Evolutionary conservation across 192 early-diverging fungal genomes (phyloP).

Genomic region (Lunasporangiospora selenospora): DNA sequence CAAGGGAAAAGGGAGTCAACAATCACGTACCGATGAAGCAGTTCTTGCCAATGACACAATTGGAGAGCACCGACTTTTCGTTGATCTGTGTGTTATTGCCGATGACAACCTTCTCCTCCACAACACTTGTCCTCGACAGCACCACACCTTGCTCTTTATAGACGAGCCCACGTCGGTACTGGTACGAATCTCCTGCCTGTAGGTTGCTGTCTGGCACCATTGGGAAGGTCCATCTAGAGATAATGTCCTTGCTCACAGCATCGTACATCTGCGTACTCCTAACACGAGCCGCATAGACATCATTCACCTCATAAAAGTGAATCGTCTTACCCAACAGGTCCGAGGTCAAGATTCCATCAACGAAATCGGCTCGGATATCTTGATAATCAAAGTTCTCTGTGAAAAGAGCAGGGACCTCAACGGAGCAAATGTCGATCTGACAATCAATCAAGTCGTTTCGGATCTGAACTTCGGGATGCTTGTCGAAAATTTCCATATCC

Average conservation of each 20-base stretch:
- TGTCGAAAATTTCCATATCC: slow-evolving; percentile 65
- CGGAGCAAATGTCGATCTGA: slow-evolving; percentile 91
- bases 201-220: slow-evolving; percentile 91
- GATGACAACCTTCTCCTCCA: slow-evolving; percentile 84
- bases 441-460: slow-evolving; percentile 95
- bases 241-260: slow-evolving; percentile 82
- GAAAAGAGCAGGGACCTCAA: slow-evolving; percentile 90
- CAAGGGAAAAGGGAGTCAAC: too few species aligned
- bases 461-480: slow-evolving; percentile 75
- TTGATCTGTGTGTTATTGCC: slow-evolving; percentile 81
- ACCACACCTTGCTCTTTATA: slow-evolving; percentile 85
- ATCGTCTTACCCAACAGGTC: slow-evolving; percentile 89
- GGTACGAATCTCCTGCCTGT: slow-evolving; percentile 71
- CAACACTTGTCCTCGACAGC: slow-evolving; percentile 70
- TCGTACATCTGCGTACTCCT: slow-evolving; percentile 77
- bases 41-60: slow-evolving; percentile 86
- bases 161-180: slow-evolving; percentile 77
- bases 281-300: slow-evolving; percentile 72
- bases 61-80: slow-evolving; percentile 67
- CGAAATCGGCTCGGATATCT: slow-evolving; percentile 87
- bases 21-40: slow-evolving; percentile 69
- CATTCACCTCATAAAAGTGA: slow-evolving; percentile 78
- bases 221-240: slow-evolving; percentile 94
- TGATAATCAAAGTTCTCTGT: slow-evolving; percentile 99
- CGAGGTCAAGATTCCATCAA: slow-evolving; percentile 87